Conservation (phyloP, 352 stramenopile species). For the Pythium folliculosum region DNA sequence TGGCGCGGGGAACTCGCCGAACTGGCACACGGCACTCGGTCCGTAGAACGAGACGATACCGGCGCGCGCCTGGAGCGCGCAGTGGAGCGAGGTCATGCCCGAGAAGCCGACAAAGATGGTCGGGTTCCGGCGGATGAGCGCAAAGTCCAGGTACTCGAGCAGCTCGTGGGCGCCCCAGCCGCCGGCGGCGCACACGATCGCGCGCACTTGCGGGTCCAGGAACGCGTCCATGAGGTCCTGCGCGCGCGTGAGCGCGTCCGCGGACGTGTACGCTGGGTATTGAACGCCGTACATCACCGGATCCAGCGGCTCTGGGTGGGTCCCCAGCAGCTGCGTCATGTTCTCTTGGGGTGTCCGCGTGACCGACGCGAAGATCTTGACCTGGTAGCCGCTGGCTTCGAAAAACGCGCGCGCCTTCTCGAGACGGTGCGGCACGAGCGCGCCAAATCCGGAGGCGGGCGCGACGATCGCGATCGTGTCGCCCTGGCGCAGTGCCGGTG, state of each 20-base stretch:
- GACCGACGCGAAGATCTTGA: slow-evolving; percentile 53
- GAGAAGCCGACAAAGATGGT: slow-evolving; percentile 66
- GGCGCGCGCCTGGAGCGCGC: slow-evolving; percentile 46
- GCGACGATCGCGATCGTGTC: slow-evolving; percentile 57
- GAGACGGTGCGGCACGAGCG: slow-evolving; percentile 47
- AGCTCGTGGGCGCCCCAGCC: slow-evolving; percentile 62
- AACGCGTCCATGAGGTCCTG: slow-evolving; percentile 60
- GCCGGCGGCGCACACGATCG: slow-evolving; percentile 58
- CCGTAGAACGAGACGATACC: slow-evolving; percentile 64
- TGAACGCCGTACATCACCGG: slow-evolving; percentile 18
- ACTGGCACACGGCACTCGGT: slow-evolving; percentile 50
- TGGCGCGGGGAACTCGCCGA: slow-evolving; percentile 58
- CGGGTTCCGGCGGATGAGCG: slow-evolving; percentile 37
- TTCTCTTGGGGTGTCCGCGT: slow-evolving; percentile 36
- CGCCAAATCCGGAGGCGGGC: slow-evolving; percentile 46
- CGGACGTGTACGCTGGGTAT: slow-evolving; percentile 48
- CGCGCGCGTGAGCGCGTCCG: slow-evolving; percentile 42
- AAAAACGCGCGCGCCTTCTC: slow-evolving; percentile 38
- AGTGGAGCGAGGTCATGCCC: slow-evolving; percentile 63
- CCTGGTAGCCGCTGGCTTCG: slow-evolving; percentile 36
- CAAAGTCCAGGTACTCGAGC: slow-evolving; percentile 63
- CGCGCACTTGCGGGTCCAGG: slow-evolving; percentile 35
- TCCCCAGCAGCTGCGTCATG: slow-evolving; percentile 13
- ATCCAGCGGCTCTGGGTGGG: slow-evolving; percentile 13
- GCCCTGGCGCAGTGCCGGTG: slow-evolving; percentile 32